phyloP scores from a whole-genome alignment of 2,329 filamentous ascomycete species.

The Cylindrodendrum hubeiense region DNA sequence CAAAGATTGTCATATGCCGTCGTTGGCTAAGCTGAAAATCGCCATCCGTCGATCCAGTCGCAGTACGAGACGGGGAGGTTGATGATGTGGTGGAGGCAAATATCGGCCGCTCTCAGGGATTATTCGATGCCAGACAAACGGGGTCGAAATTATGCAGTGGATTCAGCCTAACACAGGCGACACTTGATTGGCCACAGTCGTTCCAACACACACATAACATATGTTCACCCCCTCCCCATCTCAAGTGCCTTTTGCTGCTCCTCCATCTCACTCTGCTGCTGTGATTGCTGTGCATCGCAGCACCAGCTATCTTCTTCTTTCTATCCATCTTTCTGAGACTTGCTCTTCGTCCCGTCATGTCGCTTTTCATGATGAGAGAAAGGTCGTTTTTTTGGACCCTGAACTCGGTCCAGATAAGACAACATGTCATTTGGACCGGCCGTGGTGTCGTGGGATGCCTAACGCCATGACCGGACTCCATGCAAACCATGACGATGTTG shows the following conservation, averaged over 20 bases:
- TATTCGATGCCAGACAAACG: not conserved
- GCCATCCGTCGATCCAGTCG: not conserved
- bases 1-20: too few relatives aligned
- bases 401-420: not conserved
- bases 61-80: not conserved
- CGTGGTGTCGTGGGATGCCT: not conserved
- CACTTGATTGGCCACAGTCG: not conserved
- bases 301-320: not conserved
- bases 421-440: not conserved
- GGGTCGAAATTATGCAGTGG: not conserved
- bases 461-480: not conserved
- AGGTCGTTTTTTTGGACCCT: not conserved
- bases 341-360: not conserved
- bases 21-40: not conserved
- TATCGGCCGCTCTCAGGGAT: not conserved
- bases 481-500: not conserved
- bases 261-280: not conserved
- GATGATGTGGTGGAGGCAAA: not conserved
- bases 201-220: not conserved
- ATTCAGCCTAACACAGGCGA: not conserved
- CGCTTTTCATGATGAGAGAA: not conserved
- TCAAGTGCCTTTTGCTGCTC: not conserved
- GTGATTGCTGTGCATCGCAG: not conserved
- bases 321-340: not conserved
- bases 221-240: conserved; percentile 1